phyloP scores from a whole-genome alignment of 768 basidiomycete species.

The Dictyophora rubrovolvata region DNA sequence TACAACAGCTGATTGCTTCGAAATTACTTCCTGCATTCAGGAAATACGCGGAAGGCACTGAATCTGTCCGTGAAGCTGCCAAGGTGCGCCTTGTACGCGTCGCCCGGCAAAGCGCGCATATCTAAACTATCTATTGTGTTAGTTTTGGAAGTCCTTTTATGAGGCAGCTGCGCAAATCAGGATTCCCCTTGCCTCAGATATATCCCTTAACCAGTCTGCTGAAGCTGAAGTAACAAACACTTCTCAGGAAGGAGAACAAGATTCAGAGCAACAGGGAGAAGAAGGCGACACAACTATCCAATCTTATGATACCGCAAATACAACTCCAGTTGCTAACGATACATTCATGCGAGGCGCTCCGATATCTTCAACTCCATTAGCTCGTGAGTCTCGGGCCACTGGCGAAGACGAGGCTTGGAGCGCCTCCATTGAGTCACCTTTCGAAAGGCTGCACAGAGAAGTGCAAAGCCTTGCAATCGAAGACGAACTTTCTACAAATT shows the following conservation, averaged over 20 bases:
- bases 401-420: constrained; percentile 49
- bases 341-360: constrained; percentile 71
- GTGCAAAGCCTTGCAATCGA: constrained; percentile 44
- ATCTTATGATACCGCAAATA: constrained; percentile 5
- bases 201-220: background rate
- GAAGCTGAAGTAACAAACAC: constrained; percentile 11
- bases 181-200: constrained; percentile 39
- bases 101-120: background rate
- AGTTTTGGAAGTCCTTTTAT: constrained; percentile 98
- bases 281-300: constrained; percentile 9
- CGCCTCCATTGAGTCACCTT: constrained; percentile 64
- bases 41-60: constrained; percentile 75
- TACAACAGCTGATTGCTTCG: constrained; percentile 75
- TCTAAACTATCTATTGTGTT: background rate
- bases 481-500: constrained; percentile 17
- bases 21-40: constrained; percentile 83
- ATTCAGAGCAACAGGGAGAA: constrained; percentile 1
- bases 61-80: constrained; percentile 83
- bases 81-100: constrained; percentile 42
- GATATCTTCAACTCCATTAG: constrained; percentile 65
- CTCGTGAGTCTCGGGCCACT: constrained; percentile 22
- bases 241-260: constrained; percentile 10
- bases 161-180: constrained; percentile 86
- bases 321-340: constrained; percentile 38
- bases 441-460: constrained; percentile 55